phyloP scores from a whole-genome alignment of 2,329 filamentous ascomycete genomes.

The Fusarium graminum region DNA sequence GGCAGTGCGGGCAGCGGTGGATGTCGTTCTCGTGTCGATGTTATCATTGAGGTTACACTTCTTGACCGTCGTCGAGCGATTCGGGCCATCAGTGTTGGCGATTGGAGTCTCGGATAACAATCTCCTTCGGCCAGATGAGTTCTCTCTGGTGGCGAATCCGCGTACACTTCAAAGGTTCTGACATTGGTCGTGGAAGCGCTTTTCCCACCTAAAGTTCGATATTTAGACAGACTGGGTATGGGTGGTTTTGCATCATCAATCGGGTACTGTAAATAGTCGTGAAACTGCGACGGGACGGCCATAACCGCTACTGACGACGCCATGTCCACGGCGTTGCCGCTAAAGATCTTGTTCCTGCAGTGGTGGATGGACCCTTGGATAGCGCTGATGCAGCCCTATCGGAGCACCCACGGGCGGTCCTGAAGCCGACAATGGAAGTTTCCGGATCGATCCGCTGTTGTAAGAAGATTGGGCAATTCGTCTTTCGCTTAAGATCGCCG shows the following conservation, averaged over 20 bases:
- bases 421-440: conserved; percentile 29
- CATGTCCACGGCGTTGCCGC: conserved; percentile 28
- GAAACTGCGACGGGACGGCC: conserved; percentile 32
- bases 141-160: conserved; percentile 22
- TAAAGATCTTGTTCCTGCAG: conserved; percentile 42
- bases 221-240: conserved; percentile 49
- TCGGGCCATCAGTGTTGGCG: conserved; percentile 32
- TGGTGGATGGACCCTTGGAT: conserved; percentile 31
- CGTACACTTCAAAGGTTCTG: conserved; percentile 50
- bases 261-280: conserved; percentile 30
- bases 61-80: conserved; percentile 45
- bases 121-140: conserved; percentile 35
- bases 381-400: conserved; percentile 44
- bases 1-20: conserved; percentile 16
- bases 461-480: conserved; percentile 27
- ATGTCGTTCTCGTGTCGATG: conserved; percentile 21
- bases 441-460: conserved; percentile 34
- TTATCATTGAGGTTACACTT: conserved; percentile 43
- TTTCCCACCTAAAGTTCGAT: conserved; percentile 53
- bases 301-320: conserved; percentile 29
- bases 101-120: conserved; percentile 46
- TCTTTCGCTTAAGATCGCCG: conserved; percentile 32
- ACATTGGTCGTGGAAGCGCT: conserved; percentile 50
- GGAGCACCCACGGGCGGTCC: conserved; percentile 26
- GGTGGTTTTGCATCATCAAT: conserved; percentile 35